Base-by-base conservation (phyloP, 1,139 yeast genomes). In the Zygosaccharomyces pseudobailii region DNA sequence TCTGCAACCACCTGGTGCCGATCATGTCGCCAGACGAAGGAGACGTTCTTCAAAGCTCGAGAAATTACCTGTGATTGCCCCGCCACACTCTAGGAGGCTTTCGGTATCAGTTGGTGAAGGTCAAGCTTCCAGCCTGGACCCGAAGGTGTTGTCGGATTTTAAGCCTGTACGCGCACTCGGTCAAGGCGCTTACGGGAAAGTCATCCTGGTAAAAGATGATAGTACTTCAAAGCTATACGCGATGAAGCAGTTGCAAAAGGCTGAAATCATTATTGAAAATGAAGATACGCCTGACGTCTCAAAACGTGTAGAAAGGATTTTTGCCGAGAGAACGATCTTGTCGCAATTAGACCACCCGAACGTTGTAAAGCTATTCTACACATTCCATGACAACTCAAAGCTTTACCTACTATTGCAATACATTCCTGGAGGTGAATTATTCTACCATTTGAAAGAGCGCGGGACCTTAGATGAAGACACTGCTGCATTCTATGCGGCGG, bases 381-480 rank as follows among this genome's bases (percentile, higher is more conserved):
- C 97, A 0, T 80, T 90, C 59, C 97, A 90, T 68, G 97, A 90
- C 65, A 73, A 78, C 46, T 76, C 82, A 48, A 88, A 87, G 63
- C 77, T 90, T 32, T 90, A 90, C 62, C 67, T 90, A 47, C 78
- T 89, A 23, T 70, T 90, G 49, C 96, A 90, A 63, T 90, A 87
- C 61, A 81, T 92, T 24, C 95, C 90, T 47, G 97, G 97, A 7
- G 97, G 97, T 10, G 97, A 90, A 66, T 69, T 90, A 42, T 90
- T 90, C 63, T 88, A 82, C 54, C 96, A 90, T 67, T 72, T 90
- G 57, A 82, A 84, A 41, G 66, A 62, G 43, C 70, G 70, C 30
- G 73, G 72, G 31, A 72, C 76, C 5, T 59, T 78, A 27, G 70
- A 70, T 23, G 97, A 90, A 63, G 80, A 80, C 43, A 80, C 82